Evolutionary conservation across 208 protist genomes (phyloP).

Genomic region (Acanthamoeba castellanii): DNA sequence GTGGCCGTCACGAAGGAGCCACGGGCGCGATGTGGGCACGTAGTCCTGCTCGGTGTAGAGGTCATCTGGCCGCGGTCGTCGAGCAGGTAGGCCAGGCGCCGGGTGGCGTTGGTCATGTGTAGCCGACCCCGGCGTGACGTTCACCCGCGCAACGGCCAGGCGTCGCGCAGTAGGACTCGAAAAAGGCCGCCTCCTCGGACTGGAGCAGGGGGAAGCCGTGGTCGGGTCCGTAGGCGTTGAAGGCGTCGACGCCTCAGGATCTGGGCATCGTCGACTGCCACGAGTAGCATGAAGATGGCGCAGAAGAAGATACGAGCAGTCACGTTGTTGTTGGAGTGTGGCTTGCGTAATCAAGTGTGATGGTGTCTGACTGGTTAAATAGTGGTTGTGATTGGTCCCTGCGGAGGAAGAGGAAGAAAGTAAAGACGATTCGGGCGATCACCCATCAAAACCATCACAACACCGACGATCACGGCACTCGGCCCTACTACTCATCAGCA

Average conservation of each 20-base stretch:
- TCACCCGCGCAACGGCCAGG: not conserved
- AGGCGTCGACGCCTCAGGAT: not conserved
- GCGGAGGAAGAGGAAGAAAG: too few relatives aligned
- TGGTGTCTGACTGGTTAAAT: too few relatives aligned
- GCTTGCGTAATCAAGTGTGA: too few relatives aligned
- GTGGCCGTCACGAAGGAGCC: not conserved
- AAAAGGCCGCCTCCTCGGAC: not conserved
- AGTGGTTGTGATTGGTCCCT: too few relatives aligned
- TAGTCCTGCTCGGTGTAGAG: not conserved
- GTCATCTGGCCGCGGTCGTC: not conserved
- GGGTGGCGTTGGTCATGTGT: slow-evolving; percentile 3
- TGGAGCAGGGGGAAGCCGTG: not conserved
- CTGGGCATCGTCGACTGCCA: not conserved
- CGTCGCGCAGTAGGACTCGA: not conserved
- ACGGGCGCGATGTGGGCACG: not conserved
- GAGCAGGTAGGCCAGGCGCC: not conserved
- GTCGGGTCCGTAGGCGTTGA: not conserved
- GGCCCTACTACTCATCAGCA: too few relatives aligned
- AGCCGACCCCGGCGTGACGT: not conserved
- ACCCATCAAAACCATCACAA: too few relatives aligned
- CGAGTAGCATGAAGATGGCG: too few relatives aligned
- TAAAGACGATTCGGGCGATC: too few relatives aligned
- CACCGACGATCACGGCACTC: too few relatives aligned
- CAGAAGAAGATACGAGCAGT: too few relatives aligned
- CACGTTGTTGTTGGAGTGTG: too few relatives aligned